phyloP scores from a whole-genome alignment of 352 stramenopile genomes.

The Peronospora destructor region DNA sequence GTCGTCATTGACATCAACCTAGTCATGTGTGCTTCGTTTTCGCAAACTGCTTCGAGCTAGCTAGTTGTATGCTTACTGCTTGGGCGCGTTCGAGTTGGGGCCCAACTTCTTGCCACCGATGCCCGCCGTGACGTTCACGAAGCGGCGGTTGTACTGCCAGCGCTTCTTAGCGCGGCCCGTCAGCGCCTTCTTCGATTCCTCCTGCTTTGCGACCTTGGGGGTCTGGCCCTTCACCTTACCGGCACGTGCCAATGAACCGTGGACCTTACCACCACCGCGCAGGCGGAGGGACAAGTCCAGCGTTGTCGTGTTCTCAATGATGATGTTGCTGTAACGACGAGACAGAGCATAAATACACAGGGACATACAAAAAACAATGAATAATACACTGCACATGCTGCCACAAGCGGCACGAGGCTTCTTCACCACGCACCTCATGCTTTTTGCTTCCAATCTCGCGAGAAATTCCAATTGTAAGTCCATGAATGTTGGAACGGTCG shows the following conservation, averaged over 20 bases:
- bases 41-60: slow-evolving; percentile 5
- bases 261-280: slow-evolving; percentile 95
- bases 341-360: no score
- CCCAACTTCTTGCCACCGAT: slow-evolving; percentile 96
- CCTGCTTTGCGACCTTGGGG: slow-evolving; percentile 98
- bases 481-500: no score
- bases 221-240: slow-evolving; percentile 99
- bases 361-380: no score
- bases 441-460: slow-evolving; percentile 26
- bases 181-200: slow-evolving; percentile 97
- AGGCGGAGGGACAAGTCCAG: slow-evolving; percentile 95
- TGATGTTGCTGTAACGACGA: slow-evolving; percentile 87
- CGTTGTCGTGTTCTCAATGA: slow-evolving; percentile 96
- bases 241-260: slow-evolving; percentile 99
- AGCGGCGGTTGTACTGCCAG: slow-evolving; percentile 99
- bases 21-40: slow-evolving; percentile 2
- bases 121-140: slow-evolving; percentile 98
- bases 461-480: no score
- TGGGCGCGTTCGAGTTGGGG: slow-evolving; percentile 98
- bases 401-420: no score
- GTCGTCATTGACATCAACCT: slow-evolving; percentile 3
- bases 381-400: no score
- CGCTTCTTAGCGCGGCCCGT: slow-evolving; percentile 98
- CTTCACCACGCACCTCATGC: slow-evolving; percentile 39
- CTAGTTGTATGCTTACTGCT: slow-evolving; percentile 35